These are phyloP conservation scores for Penicillium sp. DNA, from an alignment of 2,329 filamentous ascomycete species.

Conservation along the genomic window DNA sequence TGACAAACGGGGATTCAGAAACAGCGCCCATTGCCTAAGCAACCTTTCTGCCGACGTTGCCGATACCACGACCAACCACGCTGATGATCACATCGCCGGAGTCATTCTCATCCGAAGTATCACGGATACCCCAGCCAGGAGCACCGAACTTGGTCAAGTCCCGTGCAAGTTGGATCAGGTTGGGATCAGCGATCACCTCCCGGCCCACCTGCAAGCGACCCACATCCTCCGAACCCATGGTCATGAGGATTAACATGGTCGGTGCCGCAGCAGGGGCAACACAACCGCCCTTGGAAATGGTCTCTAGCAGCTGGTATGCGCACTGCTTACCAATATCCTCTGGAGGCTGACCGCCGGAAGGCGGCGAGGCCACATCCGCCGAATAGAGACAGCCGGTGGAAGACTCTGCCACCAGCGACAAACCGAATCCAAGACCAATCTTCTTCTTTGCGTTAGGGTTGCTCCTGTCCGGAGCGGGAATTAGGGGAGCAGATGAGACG, in stretches of 20 bases:
- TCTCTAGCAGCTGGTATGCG: slow-evolving; percentile 84
- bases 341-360: slow-evolving; percentile 76
- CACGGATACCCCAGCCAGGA: slow-evolving; percentile 85
- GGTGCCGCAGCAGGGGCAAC: slow-evolving; percentile 69
- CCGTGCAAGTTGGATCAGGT: slow-evolving; percentile 74
- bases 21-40: slow-evolving; percentile 44
- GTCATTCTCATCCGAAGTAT: slow-evolving; percentile 65
- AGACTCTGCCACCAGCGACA: slow-evolving; percentile 90
- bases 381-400: slow-evolving; percentile 83
- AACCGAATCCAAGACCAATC: slow-evolving; percentile 85
- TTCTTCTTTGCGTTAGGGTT: slow-evolving; percentile 55
- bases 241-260: slow-evolving; percentile 85
- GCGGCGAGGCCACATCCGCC: slow-evolving; percentile 74
- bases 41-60: slow-evolving; percentile 92
- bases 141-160: slow-evolving; percentile 88
- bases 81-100: slow-evolving; percentile 75
- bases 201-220: slow-evolving; percentile 79
- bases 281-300: slow-evolving; percentile 78
- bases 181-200: slow-evolving; percentile 78
- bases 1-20: background rate
- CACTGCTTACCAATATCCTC: slow-evolving; percentile 89
- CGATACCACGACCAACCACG: slow-evolving; percentile 88
- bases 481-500: slow-evolving; percentile 59
- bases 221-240: slow-evolving; percentile 96
- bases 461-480: slow-evolving; percentile 69